These are phyloP conservation scores for Alnus rubra DNA, from an alignment of 306 rosid species.

Conservation along the genomic window DNA sequence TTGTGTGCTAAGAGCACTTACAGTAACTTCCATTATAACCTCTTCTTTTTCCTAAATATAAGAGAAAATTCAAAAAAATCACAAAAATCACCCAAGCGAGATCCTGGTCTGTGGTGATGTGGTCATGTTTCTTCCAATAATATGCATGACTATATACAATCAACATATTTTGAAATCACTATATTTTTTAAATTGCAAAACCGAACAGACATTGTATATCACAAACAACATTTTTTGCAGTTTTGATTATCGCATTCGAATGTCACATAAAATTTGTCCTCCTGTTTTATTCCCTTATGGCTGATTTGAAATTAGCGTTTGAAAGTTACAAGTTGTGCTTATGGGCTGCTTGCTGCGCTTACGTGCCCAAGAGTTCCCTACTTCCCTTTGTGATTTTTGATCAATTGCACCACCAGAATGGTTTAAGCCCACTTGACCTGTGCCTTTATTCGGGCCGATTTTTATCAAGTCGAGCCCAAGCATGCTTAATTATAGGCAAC, in stretches of 20 bases:
- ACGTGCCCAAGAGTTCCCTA: not conserved
- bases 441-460: constrained; percentile 66
- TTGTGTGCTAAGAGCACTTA: too few relatives aligned
- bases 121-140: not conserved
- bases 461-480: too few relatives aligned
- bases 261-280: not conserved
- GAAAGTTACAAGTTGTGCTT: not conserved
- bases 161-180: not conserved
- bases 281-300: not conserved
- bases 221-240: not conserved
- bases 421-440: constrained; percentile 76
- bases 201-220: too few relatives aligned
- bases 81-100: not conserved
- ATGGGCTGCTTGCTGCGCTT: not conserved
- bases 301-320: not conserved
- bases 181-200: too few relatives aligned
- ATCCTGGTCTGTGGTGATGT: not conserved
- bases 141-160: not conserved
- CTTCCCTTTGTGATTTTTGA: not conserved
- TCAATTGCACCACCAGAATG: constrained; percentile 48
- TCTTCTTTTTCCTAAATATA: too few relatives aligned
- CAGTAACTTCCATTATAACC: too few relatives aligned
- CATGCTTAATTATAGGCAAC: too few relatives aligned
- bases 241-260: not conserved
- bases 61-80: too few relatives aligned